Evolutionary conservation across 306 rosid genomes (phyloP), one percentile per base, ranked within the genome.

Genomic region (Quercus wislizeni): DNA sequence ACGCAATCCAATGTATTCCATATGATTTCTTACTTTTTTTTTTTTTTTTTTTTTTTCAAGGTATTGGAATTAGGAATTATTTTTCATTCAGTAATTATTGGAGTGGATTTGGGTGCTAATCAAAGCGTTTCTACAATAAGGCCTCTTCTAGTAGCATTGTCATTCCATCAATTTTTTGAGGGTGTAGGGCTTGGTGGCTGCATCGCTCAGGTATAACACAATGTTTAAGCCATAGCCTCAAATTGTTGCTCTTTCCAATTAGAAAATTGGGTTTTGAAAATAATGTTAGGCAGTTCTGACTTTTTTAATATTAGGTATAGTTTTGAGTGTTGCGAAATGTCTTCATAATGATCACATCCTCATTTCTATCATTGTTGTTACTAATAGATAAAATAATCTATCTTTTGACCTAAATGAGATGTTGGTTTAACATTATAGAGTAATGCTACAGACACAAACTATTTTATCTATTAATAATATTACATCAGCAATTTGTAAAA

Each of bases 101-200:
- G 94, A 54, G 78, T 90, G 13, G 74, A 89, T 9, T 72, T 91
- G 71, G 94, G 91, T 46, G 86, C 83, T 3, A 75, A 88, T 0
- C 61, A 78, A 63, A 82, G 75, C 56, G 82, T 82, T 4, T 71
- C 55, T 3, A 85, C 85, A 20, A 80, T 90, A 74, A 87, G 25
- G 73, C 88, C 89, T 49, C 88, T 90, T 1, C 19, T 88, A 2
- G 81, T 71, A 33, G 94, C 94, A 13, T 63, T 90, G 76, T 83
- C 88, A 41, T 90, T 90, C 73, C 94, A 90, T 83, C 94, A 90
- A 64, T 83, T 90, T 43, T 90, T 90, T 71, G 91, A 89, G 30
- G 91, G 93, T 12, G 75, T 85, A 78, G 91, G 91, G 3, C 93
- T 89, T 21, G 93, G 94, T 49, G 87, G 94, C 27, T 88, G 92